These are phyloP conservation scores for Helianthus tuberosus DNA, from an alignment of 129 eudicot genomes.

Conservation along the genomic window DNA sequence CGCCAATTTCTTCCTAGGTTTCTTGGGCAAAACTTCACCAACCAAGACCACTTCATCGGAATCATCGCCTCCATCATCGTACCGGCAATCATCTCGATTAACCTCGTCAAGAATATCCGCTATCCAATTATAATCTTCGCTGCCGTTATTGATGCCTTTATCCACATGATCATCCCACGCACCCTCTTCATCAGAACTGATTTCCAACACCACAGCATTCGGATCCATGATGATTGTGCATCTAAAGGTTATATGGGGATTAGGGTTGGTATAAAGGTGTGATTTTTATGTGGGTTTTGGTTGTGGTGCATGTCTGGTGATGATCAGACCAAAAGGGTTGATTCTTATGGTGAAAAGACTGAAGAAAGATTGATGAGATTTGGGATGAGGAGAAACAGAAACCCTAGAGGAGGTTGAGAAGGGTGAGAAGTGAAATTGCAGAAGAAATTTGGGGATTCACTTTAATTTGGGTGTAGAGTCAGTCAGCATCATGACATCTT, in stretches of 20 bases:
- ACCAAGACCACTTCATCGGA: constrained; percentile 67
- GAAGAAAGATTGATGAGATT: background rate
- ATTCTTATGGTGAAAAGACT: background rate
- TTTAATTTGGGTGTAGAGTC: constrained; percentile 3
- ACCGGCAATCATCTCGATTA: constrained; percentile 39
- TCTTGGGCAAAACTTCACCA: constrained; percentile 48
- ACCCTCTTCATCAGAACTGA: constrained; percentile 71
- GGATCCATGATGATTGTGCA: constrained; percentile 43
- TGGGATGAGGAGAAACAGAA: constrained; percentile 24
- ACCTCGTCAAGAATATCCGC: constrained; percentile 51
- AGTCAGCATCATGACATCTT: background rate
- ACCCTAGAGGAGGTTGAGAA: constrained; percentile 29
- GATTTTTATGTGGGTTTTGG: background rate
- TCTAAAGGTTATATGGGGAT: background rate
- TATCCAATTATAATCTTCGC: constrained; percentile 52
- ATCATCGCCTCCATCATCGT: constrained; percentile 56
- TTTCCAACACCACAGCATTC: constrained; percentile 39
- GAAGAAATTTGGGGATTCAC: constrained; percentile 21
- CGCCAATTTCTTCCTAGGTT: constrained; percentile 35
- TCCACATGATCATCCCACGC: constrained; percentile 34
- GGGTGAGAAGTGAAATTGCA: background rate
- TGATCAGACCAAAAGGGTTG: constrained; percentile 19
- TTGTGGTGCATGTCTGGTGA: constrained; percentile 10
- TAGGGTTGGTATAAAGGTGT: constrained; percentile 7
- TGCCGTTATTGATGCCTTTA: constrained; percentile 17